Evolutionary conservation across 1,284 basidiomycete genomes (phyloP).

Genomic region (Fomitopsis pinicola): DNA sequence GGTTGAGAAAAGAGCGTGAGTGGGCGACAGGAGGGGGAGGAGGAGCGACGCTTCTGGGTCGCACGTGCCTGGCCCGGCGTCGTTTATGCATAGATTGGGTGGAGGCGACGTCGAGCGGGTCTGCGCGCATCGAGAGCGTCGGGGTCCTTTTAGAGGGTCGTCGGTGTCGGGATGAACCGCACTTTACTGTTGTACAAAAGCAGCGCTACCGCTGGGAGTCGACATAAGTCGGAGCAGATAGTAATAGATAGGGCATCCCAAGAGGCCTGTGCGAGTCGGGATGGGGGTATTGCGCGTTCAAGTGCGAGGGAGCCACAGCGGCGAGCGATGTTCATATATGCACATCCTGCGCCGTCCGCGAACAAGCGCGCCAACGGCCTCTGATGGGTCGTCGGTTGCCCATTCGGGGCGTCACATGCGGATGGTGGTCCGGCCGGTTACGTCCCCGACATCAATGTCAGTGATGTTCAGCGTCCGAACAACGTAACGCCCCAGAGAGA

Average conservation of each 20-base stretch:
- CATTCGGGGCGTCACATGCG: background rate
- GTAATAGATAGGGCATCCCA: conserved; percentile 1
- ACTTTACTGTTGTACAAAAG: background rate
- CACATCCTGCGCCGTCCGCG: background rate
- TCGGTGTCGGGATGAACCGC: background rate
- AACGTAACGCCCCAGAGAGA: background rate
- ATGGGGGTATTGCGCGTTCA: background rate
- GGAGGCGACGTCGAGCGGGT: conserved; percentile 1
- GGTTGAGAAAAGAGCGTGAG: background rate
- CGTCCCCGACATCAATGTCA: background rate
- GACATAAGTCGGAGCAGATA: conserved; percentile 1
- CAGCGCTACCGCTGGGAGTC: background rate
- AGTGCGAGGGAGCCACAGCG: background rate
- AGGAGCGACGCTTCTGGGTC: background rate
- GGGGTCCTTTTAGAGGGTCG: background rate
- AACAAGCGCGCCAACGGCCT: background rate
- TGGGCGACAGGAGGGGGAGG: background rate
- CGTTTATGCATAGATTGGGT: background rate
- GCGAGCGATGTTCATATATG: background rate
- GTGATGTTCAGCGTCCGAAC: background rate
- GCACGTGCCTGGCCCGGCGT: background rate
- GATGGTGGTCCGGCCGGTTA: conserved; percentile 2
- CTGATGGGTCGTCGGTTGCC: background rate
- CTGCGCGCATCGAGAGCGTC: background rate
- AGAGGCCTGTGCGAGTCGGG: conserved; percentile 1